Base-by-base conservation (phyloP, 768 basidiomycete genomes). In the Pholiota molesta region DNA sequence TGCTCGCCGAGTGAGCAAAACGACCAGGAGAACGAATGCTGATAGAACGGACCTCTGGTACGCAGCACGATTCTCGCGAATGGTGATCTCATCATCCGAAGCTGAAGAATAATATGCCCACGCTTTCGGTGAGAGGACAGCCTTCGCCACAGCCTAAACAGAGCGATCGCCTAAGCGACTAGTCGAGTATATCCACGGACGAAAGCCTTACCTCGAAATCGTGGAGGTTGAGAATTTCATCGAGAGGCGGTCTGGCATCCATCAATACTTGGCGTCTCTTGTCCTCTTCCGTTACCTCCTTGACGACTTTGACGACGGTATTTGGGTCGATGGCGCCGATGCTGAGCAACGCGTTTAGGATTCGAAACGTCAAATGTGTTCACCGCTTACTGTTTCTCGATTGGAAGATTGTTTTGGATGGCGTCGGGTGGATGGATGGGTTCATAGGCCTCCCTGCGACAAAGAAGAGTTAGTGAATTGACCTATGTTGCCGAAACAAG, bases 181-280 rank as follows among this genome's bases (percentile, higher is more conserved):
- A 19, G 28, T 39, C n/a, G n/a, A n/a, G n/a, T n/a, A n/a, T n/a
- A n/a, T n/a, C n/a, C n/a, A n/a, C n/a, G n/a, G n/a, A n/a, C n/a
- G n/a, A n/a, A n/a, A n/a, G n/a, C n/a, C n/a, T n/a, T n/a, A 89
- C 94, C 82, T 98, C 96, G 69, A 98, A 97, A 74, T 99, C 96
- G 73, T 98, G 95, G 69, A 99, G 74, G 69, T 91, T 96, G 29
- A 98, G 78, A 55, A 97, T 88, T 73, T 92, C 91, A 52, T 83
- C 83, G 14, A 97, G 79, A 0, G 86, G 81, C 9, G 95, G 94
- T 55, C 91, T 82, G 23, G 84, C 81, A 16, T 80, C 75, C 26
- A 90, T 70, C 19, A 90, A 83, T 13, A 81, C 79, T 67, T 86
- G 84, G 4, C 92, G 86, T 3, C 80, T 85, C 70, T 85, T 89